These are phyloP conservation scores for Stylosanthes scabra DNA, from an alignment of 331 rosid genomes.

Conservation along the genomic window DNA sequence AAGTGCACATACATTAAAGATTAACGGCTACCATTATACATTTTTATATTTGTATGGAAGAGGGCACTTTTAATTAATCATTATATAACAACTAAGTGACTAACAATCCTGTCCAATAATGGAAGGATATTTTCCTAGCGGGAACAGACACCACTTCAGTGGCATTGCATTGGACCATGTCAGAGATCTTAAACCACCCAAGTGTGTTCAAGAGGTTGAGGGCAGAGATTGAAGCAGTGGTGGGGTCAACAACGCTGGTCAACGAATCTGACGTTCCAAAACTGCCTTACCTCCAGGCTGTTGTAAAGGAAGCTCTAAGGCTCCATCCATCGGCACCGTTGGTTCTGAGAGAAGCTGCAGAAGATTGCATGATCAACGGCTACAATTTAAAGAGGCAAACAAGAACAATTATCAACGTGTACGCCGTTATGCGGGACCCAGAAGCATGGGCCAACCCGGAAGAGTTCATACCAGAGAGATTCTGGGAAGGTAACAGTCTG, in stretches of 20 bases:
- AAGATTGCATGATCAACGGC: constrained; percentile 55
- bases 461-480: constrained; percentile 68
- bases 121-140: constrained; percentile 67
- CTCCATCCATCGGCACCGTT: constrained; percentile 79
- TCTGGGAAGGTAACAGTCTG: constrained; percentile 21
- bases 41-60: too few relatives aligned
- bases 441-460: constrained; percentile 58
- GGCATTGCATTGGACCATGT: constrained; percentile 65
- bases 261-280: constrained; percentile 63
- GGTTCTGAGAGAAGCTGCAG: constrained; percentile 52
- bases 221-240: constrained; percentile 56
- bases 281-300: constrained; percentile 62
- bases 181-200: constrained; percentile 64
- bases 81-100: too few relatives aligned
- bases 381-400: constrained; percentile 52
- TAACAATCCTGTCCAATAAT: background rate
- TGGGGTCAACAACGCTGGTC: constrained; percentile 49
- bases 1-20: too few relatives aligned
- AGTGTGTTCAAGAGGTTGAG: constrained; percentile 39
- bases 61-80: too few relatives aligned
- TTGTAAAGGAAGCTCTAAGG: constrained; percentile 59
- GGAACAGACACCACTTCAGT: constrained; percentile 72
- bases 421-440: constrained; percentile 75
- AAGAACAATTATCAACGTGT: constrained; percentile 59
- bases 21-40: too few relatives aligned